Base-by-base conservation (phyloP, 2,329 filamentous ascomycete genomes). In the Geoglossum cookeanum region DNA sequence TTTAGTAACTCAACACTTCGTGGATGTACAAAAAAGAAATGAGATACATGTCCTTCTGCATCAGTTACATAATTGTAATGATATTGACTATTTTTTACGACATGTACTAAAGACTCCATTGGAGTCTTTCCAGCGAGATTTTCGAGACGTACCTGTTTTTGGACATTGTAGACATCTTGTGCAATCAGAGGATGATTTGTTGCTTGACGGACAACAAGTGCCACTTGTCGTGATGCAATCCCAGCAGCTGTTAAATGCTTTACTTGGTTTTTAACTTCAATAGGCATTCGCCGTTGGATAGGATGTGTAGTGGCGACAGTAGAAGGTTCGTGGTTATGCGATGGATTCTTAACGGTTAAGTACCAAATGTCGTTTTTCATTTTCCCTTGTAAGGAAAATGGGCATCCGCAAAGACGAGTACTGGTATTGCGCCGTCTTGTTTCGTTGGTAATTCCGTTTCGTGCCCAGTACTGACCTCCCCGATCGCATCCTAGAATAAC, bases 251-350 rank as follows among this genome's bases (percentile, higher is more conserved):
- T 35, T 6, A 52, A n/a, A 2, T 5, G 15, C 15, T 22, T 44
- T 1, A 57, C 47, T 27, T 47, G 30, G 2, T 51, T 5, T 44
- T 32, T 17, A 22, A 47, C 48, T 13, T 30, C 5, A 17, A 15
- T 4, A 32, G 39, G 33, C 4, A 48, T 17, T 11, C 42, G 42
- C 11, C 55, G 55, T 29, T 52, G 22, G 29, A 48, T 37, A 17
- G 55, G 55, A 17, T 57, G 55, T 22, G 4, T 17, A 3, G 39
- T 22, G 15, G 39, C 17, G 1, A 4, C 8, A 29, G 3, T 57
- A 47, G 35, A 22, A 22, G 42, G 3, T 29, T 57, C 55, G n/a
- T 57, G 55, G 8, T 57, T 57, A 17, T 57, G 55, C 6, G 4
- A 29, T 3, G 37, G 22, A 49, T 51, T 48, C 37, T 42, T 42